Evolutionary conservation across 1,284 basidiomycete genomes (phyloP).

Genomic region (Malassezia sympodialis): DNA sequence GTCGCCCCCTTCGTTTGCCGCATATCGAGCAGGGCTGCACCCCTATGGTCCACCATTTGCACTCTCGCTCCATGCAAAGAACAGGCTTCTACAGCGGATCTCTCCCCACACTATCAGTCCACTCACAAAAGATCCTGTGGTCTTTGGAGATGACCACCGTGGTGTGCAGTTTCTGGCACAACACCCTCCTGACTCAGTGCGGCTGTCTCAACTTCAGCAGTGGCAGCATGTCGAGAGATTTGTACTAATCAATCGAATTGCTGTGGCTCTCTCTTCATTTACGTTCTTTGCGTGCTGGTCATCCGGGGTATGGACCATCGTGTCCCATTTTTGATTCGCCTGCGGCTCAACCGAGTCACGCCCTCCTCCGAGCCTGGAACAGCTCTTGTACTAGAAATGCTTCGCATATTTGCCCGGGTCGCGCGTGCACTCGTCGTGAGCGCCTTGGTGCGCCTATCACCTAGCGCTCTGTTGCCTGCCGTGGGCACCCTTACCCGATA

Average conservation of each 20-base stretch:
- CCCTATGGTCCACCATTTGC: conserved; percentile 16
- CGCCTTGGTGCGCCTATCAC: conserved; percentile 7
- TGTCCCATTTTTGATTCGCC: conserved; percentile 20
- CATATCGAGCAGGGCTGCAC: conserved; percentile 13
- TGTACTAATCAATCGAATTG: conserved; percentile 14
- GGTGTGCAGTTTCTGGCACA: conserved; percentile 5
- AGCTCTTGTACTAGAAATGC: not conserved
- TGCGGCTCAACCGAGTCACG: conserved; percentile 18
- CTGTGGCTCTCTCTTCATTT: conserved; percentile 13
- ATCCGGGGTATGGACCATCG: conserved; percentile 13
- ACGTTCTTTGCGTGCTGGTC: conserved; percentile 15
- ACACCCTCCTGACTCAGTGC: not conserved
- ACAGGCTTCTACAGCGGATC: conserved; percentile 2
- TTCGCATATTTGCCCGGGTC: conserved; percentile 2
- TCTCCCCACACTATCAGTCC: not conserved
- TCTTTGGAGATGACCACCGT: conserved; percentile 5
- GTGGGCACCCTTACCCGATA: conserved; percentile 9
- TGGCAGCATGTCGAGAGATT: conserved; percentile 14
- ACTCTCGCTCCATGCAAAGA: not conserved
- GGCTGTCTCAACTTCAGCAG: not conserved
- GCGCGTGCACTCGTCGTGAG: conserved; percentile 13
- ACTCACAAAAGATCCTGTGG: not conserved
- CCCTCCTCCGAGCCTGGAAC: conserved; percentile 1
- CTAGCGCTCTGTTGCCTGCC: conserved; percentile 13
- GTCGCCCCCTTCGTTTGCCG: conserved; percentile 13